Evolutionary conservation across 257 asterid species (phyloP).

Genomic region (Petrea volubilis): DNA sequence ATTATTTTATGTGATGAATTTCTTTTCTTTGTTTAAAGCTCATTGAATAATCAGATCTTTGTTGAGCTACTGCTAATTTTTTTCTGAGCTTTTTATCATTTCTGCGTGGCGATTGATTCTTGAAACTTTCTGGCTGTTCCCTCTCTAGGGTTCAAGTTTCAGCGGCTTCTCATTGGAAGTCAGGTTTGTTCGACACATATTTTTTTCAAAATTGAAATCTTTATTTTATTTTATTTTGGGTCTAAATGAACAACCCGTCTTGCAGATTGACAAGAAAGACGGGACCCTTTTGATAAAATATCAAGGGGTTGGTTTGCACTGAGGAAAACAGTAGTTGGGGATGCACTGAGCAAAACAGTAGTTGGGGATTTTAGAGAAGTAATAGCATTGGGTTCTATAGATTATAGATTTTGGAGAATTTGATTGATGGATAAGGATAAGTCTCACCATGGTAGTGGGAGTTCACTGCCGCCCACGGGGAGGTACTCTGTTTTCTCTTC

Average conservation of each 20-base stretch:
- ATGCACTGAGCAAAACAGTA: constrained; percentile 9
- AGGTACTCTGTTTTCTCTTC: constrained; percentile 68
- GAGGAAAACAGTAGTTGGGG: too few species aligned
- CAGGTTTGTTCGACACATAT: not conserved
- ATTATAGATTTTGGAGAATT: constrained; percentile 19
- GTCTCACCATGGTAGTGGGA: constrained; percentile 48
- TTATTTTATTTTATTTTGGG: too few species aligned
- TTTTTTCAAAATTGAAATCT: constrained; percentile 1
- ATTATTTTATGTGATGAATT: constrained; percentile 4
- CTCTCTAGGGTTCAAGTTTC: constrained; percentile 29
- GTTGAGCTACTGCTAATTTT: constrained; percentile 20
- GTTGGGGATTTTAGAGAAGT: constrained; percentile 14
- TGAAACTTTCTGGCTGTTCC: not conserved
- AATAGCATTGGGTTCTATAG: constrained; percentile 2
- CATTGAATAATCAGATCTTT: constrained; percentile 42
- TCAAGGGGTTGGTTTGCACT: constrained; percentile 11
- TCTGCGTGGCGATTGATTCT: not conserved
- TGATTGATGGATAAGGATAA: constrained; percentile 80
- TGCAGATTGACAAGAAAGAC: constrained; percentile 8
- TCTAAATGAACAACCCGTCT: constrained; percentile 18
- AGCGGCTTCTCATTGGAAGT: constrained; percentile 13
- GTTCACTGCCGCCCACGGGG: constrained; percentile 72
- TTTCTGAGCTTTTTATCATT: not conserved
- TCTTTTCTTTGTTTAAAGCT: constrained; percentile 17
- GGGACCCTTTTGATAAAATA: not conserved